Evolutionary conservation across 1,139 yeast genomes (phyloP).

Genomic region (Taphrina wiesneri): DNA sequence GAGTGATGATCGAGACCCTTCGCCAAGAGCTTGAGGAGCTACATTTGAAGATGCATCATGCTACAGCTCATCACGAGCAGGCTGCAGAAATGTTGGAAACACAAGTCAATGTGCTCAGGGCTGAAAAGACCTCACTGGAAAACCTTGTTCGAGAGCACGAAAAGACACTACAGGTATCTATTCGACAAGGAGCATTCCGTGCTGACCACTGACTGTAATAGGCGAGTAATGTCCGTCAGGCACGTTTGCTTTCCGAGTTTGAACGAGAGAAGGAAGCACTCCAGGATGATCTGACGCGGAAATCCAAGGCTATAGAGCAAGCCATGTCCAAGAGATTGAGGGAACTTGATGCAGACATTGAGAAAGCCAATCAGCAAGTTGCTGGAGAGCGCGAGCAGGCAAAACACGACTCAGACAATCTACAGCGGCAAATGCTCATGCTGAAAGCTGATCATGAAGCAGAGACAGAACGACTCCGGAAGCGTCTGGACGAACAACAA

Average conservation of each 20-base stretch:
- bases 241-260: not conserved
- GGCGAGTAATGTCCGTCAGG: not conserved
- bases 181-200: not conserved
- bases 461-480: not conserved
- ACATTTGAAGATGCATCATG: not conserved
- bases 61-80: slow-evolving; percentile 1
- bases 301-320: not conserved
- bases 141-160: not conserved
- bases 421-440: not conserved
- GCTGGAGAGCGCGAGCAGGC: not conserved
- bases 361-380: not conserved
- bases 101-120: slow-evolving; percentile 7
- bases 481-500: not conserved
- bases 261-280: not conserved
- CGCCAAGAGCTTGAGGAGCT: not conserved
- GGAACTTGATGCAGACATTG: not conserved
- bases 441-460: not conserved
- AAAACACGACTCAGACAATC: not conserved
- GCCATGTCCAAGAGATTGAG: not conserved
- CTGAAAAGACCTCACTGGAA: not conserved
- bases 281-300: not conserved
- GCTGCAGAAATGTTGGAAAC: not conserved
- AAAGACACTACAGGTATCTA: not conserved
- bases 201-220: not conserved
- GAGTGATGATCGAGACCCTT: not conserved